Base-by-base conservation (phyloP, 768 basidiomycete genomes). In the Mycena belliarum region DNA sequence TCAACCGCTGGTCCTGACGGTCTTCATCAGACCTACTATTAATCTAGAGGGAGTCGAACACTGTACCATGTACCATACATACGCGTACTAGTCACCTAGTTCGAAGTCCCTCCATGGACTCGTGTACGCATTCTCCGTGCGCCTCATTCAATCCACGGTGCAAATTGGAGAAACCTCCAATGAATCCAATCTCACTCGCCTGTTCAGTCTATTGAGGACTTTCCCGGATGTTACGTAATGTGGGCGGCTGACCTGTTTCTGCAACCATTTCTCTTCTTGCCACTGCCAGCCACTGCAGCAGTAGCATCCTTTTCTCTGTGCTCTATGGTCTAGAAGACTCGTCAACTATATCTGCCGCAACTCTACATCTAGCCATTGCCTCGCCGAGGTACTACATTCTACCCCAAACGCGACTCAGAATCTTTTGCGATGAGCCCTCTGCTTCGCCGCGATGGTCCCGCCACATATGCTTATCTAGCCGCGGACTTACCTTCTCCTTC, bases 311-410 rank as follows among this genome's bases (percentile, higher is more conserved):
- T 41, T 23, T 41, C 40, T 12, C 14, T 41, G 20, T 11, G 40
- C 20, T 49, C 23, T 23, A 23, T 29, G 49, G 47, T 49, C 49
- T 57, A 28, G 43, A 57, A 46, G 37, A 51, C 32, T 6, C 18
- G 18, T 40, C 6, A 33, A 61, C 32, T 38, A 5, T 28, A 38
- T 49, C 47, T n/a, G n/a, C n/a, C n/a, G n/a, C n/a, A n/a, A n/a
- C n/a, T 40, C 35, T 32, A 52, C 16, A n/a, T 32, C 29, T n/a
- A n/a, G 44, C 37, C 29, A 46, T n/a, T n/a, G n/a, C 55, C 59
- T 57, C 55, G 38, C 52, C 43, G 61, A 62, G 61, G 55, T 43
- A 14, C 55, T 44, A 49, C 49, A 45, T 28, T 40, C 5, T 42
- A 33, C 24, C 38, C 25, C 29, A 32, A 45, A 11, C 26, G 44